Evolutionary conservation across 257 asterid genomes (phyloP), one percentile per base, ranked within the genome.

Genomic region (Mentha longifolia): DNA sequence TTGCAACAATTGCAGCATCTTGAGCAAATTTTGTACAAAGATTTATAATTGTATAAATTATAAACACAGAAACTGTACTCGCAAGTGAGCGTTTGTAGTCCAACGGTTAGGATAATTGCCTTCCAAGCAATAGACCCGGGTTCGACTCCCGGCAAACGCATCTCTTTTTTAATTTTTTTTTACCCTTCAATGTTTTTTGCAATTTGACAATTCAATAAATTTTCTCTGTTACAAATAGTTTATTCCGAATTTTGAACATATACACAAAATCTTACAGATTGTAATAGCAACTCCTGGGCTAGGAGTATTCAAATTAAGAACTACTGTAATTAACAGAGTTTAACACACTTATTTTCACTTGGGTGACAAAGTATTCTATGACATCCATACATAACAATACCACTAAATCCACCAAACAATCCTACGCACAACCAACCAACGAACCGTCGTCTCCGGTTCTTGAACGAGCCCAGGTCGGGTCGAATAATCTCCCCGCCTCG

Each of bases 71-170:
- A 28, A 2, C 0, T 28, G 3, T 1, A 28, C 3, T 28, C 8
- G 5, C 9, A 35, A 5, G 39, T 35, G 0, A 62, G 73, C 91
- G 88, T 91, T 74, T 89, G 96, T 89, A 89, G 97, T 91, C 96
- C 95, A 89, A 91, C 91, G 90, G 88, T 88, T 79, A 89, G 96
- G 98, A 92, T 95, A 95, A 92, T 95, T 92, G 96, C 98, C 82
- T 78, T 95, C 97, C 97, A 95, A 92, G 97, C 98, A 92, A 92
- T 92, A 95, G 99, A 95, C 95, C 96, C 95, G 97, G 99, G 99
- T 92, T 95, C 95, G 96, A 94, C 99, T 89, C 94, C 87, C 91
- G 93, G 94, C 94, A 85, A 52, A 87, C 90, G 91, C 94, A 35
- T 35, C 0, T 35, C 8, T 35, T 33, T 33, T 33, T 33, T 33